phyloP scores from a whole-genome alignment of 345 rosid species.

The Chamaenerion angustifolium region DNA sequence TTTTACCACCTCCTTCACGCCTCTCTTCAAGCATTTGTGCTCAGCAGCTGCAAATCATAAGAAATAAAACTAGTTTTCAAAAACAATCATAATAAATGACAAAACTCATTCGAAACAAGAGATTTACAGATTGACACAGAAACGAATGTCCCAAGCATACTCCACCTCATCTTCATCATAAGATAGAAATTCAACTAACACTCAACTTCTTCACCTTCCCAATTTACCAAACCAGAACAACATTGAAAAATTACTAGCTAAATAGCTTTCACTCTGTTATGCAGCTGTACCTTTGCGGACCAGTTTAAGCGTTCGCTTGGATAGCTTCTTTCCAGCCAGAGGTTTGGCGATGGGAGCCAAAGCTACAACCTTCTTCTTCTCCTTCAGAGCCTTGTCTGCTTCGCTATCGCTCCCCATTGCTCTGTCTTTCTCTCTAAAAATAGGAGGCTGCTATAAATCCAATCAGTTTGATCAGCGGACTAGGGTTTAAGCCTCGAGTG shows the following conservation, averaged over 20 bases:
- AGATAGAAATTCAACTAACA: not conserved
- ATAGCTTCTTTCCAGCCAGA: slow-evolving; percentile 80
- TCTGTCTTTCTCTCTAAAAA: not conserved
- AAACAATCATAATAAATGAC: too few species aligned
- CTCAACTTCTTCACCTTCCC: not conserved
- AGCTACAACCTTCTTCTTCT: slow-evolving; percentile 38
- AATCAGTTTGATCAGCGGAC: too few species aligned
- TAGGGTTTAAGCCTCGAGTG: too few species aligned
- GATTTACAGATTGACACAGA: too few species aligned
- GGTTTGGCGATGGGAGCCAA: slow-evolving; percentile 87
- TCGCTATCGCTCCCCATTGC: slow-evolving; percentile 12
- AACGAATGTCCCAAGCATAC: too few species aligned
- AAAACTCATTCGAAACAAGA: not conserved
- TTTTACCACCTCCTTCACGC: slow-evolving; percentile 92
- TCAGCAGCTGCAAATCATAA: slow-evolving; percentile 45
- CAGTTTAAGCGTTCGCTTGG: slow-evolving; percentile 71
- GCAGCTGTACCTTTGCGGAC: slow-evolving; percentile 50
- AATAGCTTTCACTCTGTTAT: too few species aligned
- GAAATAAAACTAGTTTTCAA: too few species aligned
- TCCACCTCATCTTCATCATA: not conserved
- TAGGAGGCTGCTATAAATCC: too few species aligned
- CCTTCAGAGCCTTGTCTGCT: slow-evolving; percentile 72
- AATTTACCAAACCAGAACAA: too few species aligned
- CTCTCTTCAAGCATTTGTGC: slow-evolving; percentile 82
- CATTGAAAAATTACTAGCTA: too few species aligned